Evolutionary conservation across 192 early-diverging fungal genomes (phyloP).

Genomic region (Coemansia sp.): DNA sequence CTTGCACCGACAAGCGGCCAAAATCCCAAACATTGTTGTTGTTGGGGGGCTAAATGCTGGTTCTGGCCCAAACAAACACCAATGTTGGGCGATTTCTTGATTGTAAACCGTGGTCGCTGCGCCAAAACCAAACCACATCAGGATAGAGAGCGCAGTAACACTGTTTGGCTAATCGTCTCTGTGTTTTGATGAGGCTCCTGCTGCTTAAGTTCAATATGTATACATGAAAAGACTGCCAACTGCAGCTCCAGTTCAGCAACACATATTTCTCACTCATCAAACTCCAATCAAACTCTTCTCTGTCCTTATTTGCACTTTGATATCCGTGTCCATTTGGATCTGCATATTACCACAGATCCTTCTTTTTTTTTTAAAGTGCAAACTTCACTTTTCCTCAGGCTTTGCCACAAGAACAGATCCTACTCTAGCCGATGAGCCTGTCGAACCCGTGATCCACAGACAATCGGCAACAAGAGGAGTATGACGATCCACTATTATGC

Average conservation of each 20-base stretch:
- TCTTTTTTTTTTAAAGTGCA: not conserved
- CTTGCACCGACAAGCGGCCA: too few relatives aligned
- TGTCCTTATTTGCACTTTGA: not conserved
- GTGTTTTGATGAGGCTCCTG: too few relatives aligned
- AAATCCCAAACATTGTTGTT: not conserved
- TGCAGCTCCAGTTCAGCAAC: not conserved
- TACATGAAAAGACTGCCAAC: not conserved
- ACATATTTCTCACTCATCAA: not conserved
- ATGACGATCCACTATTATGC: not conserved
- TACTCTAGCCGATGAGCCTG: not conserved
- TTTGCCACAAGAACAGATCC: not conserved
- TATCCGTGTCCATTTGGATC: not conserved
- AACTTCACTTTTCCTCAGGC: not conserved
- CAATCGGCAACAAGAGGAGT: not conserved
- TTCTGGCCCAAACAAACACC: not conserved
- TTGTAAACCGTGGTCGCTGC: not conserved
- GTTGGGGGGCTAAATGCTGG: not conserved
- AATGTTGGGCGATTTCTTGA: not conserved
- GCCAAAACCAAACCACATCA: too few relatives aligned
- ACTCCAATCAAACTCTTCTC: too few relatives aligned
- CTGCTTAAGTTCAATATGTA: not conserved
- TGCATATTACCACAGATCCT: not conserved
- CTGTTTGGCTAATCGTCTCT: too few relatives aligned
- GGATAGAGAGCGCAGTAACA: too few relatives aligned
- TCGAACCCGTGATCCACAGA: not conserved